Base-by-base conservation (phyloP, 805 yeast genomes). In the Jamesozyma jinghongensis region DNA sequence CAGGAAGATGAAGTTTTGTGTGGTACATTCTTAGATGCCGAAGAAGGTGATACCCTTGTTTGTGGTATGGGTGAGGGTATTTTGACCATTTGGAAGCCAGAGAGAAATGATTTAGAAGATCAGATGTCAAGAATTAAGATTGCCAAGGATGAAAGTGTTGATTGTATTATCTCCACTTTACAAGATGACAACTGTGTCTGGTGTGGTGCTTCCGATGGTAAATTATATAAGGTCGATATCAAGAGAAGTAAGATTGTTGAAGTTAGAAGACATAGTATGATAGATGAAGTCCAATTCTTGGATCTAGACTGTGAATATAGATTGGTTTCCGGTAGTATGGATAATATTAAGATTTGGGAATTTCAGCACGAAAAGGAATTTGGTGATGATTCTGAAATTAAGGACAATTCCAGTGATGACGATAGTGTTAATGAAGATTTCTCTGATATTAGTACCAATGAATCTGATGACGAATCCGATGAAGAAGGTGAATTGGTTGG, bases 51-150 rank as follows among this genome's bases (percentile, higher is more conserved):
- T 16, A 71, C 76, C 1, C 72, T 79, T 3, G 74, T 81, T 3
- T 87, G 88, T 50, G 90, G 95, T 34, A 87, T 86, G 81, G 86
- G 94, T 13, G 92, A 82, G 54, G 97, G 97, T 3, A 74, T 85
- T 12, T 70, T 86, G 5, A 86, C 97, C 0, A 67, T 83, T 12
- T 90, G 98, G 98, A 77, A 75, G 50, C 78, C 81, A 20, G 69
- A 74, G 25, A 74, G 74, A 54, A 85, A 85, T 54, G 73, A 73
- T 33, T 71, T 78, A 45, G 69, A 66, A 43, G 97, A 90, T 60
- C 97, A 90, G 63, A 68, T 86, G 36, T 73, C 83, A 11, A 67
- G 97, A 43, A 74, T 90, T 16, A 77, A 77, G 47, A 69, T 88
- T 7, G 68, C 76, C 31, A 76, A 73, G 42, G 82, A 73, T 34